Evolutionary conservation across 495 filamentous ascomycete species (phyloP).

Genomic region (Viridothelium virens): DNA sequence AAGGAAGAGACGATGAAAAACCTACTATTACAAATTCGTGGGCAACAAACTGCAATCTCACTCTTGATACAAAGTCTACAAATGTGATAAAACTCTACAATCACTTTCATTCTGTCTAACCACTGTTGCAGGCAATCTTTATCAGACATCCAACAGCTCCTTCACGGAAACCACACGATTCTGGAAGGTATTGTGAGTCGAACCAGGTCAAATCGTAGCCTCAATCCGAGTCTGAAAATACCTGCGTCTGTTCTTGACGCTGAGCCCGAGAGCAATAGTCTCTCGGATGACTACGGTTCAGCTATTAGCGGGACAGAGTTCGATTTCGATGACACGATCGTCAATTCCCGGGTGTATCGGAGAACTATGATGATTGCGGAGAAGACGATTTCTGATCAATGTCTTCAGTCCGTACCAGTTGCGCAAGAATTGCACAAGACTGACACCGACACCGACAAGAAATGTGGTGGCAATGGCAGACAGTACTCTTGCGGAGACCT

Average conservation of each 20-base stretch:
- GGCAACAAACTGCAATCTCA: slow-evolving; percentile 18
- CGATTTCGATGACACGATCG: slow-evolving; percentile 19
- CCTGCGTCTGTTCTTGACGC: slow-evolving; percentile 18
- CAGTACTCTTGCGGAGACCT: too few species aligned
- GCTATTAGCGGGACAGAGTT: slow-evolving; percentile 13
- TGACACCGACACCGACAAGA: too few species aligned
- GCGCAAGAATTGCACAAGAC: not conserved
- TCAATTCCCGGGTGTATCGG: slow-evolving; percentile 23
- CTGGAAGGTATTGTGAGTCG: slow-evolving; percentile 15
- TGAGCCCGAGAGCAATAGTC: not conserved
- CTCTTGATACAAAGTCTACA: slow-evolving; percentile 22
- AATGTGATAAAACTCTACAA: slow-evolving; percentile 12
- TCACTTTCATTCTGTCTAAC: not conserved
- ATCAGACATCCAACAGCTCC: slow-evolving; percentile 16
- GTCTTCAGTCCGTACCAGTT: not conserved
- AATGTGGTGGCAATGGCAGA: too few species aligned
- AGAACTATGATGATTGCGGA: not conserved
- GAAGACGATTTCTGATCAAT: not conserved
- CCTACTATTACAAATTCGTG: slow-evolving; percentile 22
- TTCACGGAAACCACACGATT: slow-evolving; percentile 16
- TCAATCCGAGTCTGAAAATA: slow-evolving; percentile 17
- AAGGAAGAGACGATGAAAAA: slow-evolving; percentile 24
- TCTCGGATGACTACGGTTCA: slow-evolving; percentile 9
- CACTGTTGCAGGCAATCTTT: slow-evolving; percentile 18
- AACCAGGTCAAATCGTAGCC: slow-evolving; percentile 9